Base-by-base conservation (phyloP, 139 green algal species). In the Diplosphaera chodatii region DNA sequence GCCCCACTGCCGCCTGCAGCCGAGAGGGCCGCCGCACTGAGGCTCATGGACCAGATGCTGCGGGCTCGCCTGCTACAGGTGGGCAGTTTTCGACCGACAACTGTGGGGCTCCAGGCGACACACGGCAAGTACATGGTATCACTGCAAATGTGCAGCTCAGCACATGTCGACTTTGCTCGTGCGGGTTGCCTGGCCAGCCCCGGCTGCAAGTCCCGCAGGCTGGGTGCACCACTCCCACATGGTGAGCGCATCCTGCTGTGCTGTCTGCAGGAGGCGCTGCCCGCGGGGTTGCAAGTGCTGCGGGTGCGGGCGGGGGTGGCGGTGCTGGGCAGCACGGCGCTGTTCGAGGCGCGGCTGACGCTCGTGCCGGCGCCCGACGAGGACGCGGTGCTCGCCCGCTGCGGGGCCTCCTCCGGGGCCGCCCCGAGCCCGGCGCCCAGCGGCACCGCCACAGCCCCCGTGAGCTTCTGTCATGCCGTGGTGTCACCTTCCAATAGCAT, bases 41-140 rank as follows among this genome's bases (percentile, higher is more conserved):
- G 72, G 55, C n/a, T 73, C n/a, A 66, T 77, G 72, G 62, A 72
- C 64, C 48, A 56, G 48, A 28, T 40, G 27, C 21, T 68, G 59
- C 32, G 62, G 27, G 18, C 23, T 4, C 27, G 59, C 21, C 10
- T 59, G 25, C 30, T 67, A 33, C 56, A 59, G 48, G 48, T 25
- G 48, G 3, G 37, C 10, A 8, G 8, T 13, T 8, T 48, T 48
- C 37, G 13, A 8, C 37, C 37, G 37, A 8, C 10, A 8, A 21
- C 48, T 25, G 48, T 59, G 48, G 25, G 13, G 48, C 16, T 25
- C 13, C 16, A 18, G 16, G 16, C 13, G 13, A 59, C 16, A 25
- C 16, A 10, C 48, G 37, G 37, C 37, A 8, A 21, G 37, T 48
- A 8, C n/a, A n/a, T n/a, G n/a, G n/a, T n/a, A n/a, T n/a, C n/a